These are phyloP conservation scores for Wallacemonas collosoma DNA, from an alignment of 208 protist genomes.

Conservation along the genomic window DNA sequence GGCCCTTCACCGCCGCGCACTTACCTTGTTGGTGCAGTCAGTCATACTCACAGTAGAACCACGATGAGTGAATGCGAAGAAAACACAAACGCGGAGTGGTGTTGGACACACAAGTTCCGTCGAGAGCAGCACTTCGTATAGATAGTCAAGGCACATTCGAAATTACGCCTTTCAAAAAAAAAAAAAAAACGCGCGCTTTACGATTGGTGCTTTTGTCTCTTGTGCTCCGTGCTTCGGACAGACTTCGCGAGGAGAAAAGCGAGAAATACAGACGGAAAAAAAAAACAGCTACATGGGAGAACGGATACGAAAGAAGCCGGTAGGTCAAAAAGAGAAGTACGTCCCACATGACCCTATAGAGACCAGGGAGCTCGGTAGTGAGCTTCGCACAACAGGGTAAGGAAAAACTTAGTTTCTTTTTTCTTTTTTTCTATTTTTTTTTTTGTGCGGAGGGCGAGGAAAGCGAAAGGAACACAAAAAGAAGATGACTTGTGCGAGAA, in stretches of 20 bases:
- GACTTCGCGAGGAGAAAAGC: constrained; percentile 5
- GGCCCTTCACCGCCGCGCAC: not conserved
- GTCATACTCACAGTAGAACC: not conserved
- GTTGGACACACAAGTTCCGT: no score
- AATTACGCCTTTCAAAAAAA: no score
- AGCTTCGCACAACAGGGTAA: not conserved
- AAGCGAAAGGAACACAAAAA: constrained; percentile 16
- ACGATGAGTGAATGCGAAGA: not conserved
- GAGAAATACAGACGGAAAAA: not conserved
- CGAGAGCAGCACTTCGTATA: no score
- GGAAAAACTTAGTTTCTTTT: not conserved
- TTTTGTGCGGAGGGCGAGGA: not conserved
- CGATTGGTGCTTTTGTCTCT: no score
- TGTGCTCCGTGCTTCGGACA: not conserved
- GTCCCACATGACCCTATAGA: constrained; percentile 11
- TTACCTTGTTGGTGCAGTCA: not conserved
- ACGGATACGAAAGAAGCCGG: not conserved
- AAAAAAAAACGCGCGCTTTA: no score
- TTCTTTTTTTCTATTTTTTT: not conserved
- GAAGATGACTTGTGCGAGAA: constrained; percentile 10
- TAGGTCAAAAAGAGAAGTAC: constrained; percentile 13
- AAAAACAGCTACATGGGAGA: constrained; percentile 7
- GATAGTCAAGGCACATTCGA: no score
- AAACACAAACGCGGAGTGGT: not conserved
- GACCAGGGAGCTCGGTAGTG: not conserved